Evolutionary conservation across 2,329 filamentous ascomycete genomes (phyloP), one percentile per base, ranked within the genome.

Genomic region (Hymenoscyphus occultus): DNA sequence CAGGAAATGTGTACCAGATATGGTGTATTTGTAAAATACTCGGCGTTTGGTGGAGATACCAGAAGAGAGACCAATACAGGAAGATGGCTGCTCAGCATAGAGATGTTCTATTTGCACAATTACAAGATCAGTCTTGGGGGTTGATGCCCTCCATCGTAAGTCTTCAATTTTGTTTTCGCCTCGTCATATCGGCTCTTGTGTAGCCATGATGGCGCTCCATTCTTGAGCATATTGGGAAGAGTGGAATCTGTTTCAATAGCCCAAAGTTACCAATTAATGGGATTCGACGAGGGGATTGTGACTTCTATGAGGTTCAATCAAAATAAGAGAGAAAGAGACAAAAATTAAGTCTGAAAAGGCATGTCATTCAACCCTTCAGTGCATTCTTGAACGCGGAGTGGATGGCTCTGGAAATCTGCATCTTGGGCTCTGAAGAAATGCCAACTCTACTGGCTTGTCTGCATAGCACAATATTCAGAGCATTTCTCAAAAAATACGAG

Each of bases 11-110:
- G 70, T 73, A 72, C 67, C 64, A 64, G 60, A 68, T 67, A 70
- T 60, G 66, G 68, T 66, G 70, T 71, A 65, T 58, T 62, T 71
- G 68, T 71, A 71, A 68, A 63, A 72, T 69, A 67, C 68, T 56
- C 64, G 74, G 74, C 71, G 71, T 76, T 74, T 71, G 65, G 67
- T 45, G 64, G 63, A 60, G 61, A 62, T 58, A 57, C 56, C 62
- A 59, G 68, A 59, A 63, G 56, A 64, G 59, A 62, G 57, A 63
- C 62, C 63, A 56, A 51, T 61, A 64, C 60, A 54, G 54, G 39
- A 48, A 12, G 39, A 54, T 22, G 39, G 51, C 60, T 48, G 45
- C 22, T 31, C 42, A 58, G 40, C 22, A 54, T 54, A 35, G 9
- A 31, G 56, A 39, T 39, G 14, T 39, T 14, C 31, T 39, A 9